These are phyloP conservation scores for Patellifolia procumbens DNA, from an alignment of 179 eudicot species.

Conservation along the genomic window DNA sequence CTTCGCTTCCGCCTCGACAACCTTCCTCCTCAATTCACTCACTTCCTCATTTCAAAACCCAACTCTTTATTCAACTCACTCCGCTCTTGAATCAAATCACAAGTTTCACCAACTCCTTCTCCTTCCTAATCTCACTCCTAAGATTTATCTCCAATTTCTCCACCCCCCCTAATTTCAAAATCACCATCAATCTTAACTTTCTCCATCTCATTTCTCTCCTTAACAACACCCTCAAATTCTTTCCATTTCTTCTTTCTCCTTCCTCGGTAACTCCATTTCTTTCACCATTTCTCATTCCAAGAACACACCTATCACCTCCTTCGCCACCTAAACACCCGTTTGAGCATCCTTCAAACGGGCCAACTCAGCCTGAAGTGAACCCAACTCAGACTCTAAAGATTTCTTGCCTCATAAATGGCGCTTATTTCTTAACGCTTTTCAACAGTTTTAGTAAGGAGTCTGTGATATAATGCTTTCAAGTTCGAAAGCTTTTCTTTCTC, in stretches of 20 bases:
- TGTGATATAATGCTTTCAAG: constrained; percentile 53
- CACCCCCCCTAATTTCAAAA: constrained; percentile 43
- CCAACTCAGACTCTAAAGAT: constrained; percentile 50
- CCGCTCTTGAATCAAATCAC: constrained; percentile 38
- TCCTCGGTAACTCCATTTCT: constrained; percentile 26
- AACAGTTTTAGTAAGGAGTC: constrained; percentile 50
- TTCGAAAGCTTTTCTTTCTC: constrained; percentile 43
- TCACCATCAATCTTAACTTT: constrained; percentile 36
- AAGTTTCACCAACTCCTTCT: constrained; percentile 23
- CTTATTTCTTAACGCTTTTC: constrained; percentile 58
- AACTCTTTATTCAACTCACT: constrained; percentile 35
- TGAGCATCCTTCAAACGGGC: constrained; percentile 32
- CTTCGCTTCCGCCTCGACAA: constrained; percentile 35
- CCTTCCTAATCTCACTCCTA: constrained; percentile 36
- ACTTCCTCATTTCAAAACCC: constrained; percentile 35
- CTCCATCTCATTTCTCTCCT: constrained; percentile 49
- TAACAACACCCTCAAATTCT: constrained; percentile 35
- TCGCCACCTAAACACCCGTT: constrained; percentile 36
- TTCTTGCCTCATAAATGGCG: constrained; percentile 41
- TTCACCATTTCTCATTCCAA: constrained; percentile 38
- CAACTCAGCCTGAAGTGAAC: constrained; percentile 49
- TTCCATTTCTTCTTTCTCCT: constrained; percentile 29
- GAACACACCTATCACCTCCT: too few relatives aligned
- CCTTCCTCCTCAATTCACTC: constrained; percentile 31
- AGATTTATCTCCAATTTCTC: constrained; percentile 32